Conservation (phyloP, 768 basidiomycete genomes). For the Hygrophorus pudorinus region DNA sequence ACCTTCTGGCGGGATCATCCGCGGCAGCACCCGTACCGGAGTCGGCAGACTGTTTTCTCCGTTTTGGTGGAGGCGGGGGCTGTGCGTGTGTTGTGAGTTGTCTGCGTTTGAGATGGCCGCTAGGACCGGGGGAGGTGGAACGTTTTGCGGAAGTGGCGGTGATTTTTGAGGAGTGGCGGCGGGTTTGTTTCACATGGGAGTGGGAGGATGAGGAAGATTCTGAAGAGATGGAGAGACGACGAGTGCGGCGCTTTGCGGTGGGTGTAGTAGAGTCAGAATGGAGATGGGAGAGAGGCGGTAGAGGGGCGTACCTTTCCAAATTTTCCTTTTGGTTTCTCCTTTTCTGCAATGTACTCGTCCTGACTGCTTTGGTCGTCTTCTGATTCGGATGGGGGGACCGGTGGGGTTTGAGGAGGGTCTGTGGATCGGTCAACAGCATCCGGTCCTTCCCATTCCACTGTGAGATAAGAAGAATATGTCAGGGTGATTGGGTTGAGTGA, state of each 20-base stretch:
- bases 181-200: constrained; percentile 15
- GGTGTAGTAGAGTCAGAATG: not conserved
- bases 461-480: constrained; percentile 15
- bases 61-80: constrained; percentile 35
- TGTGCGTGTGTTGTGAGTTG: constrained; percentile 26
- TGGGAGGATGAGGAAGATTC: constrained; percentile 17
- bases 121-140: constrained; percentile 16
- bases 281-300: not conserved
- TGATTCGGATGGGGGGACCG: constrained; percentile 29
- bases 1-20: constrained; percentile 74
- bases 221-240: constrained; percentile 30
- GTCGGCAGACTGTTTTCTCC: constrained; percentile 34
- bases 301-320: constrained; percentile 31
- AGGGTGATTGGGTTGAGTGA: too few relatives aligned
- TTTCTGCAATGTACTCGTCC: constrained; percentile 61
- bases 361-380: constrained; percentile 47
- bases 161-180: constrained; percentile 10
- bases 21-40: constrained; percentile 30
- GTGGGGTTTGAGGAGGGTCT: constrained; percentile 6
- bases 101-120: constrained; percentile 43
- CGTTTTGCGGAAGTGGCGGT: not conserved
- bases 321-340: constrained; percentile 26
- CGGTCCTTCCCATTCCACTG: constrained; percentile 69
- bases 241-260: constrained; percentile 30
- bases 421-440: constrained; percentile 42